A percentile compares a stretch with the other conserved stretches of the same genome.
These are phyloP conservation scores for Citrullus mucosospermus DNA, from an alignment of 306 rosid genomes.

Conservation along the genomic window DNA sequence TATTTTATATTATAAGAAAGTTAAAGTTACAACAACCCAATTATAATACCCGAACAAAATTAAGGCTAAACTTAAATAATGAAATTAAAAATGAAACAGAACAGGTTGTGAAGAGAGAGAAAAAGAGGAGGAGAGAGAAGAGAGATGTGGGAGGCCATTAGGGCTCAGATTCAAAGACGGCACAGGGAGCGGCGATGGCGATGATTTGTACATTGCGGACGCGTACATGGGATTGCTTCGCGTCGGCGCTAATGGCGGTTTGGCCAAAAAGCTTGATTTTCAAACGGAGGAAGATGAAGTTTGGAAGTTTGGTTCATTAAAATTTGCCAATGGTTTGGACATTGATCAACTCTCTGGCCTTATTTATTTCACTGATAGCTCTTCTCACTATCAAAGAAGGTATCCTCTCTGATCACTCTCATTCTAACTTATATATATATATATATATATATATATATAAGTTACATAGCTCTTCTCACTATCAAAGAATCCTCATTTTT, in stretches of 20 bases:
- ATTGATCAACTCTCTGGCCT: constrained; percentile 33
- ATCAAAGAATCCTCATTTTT: neutral
- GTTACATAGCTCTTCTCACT: too few relatives aligned
- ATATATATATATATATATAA: too few relatives aligned
- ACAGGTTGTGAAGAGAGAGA: constrained; percentile 41
- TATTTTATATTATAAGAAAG: neutral
- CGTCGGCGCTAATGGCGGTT: constrained; percentile 45
- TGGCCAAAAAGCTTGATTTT: constrained; percentile 12
- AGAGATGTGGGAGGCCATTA: constrained; percentile 65
- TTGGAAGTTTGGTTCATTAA: constrained; percentile 12
- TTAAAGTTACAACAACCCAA: too few relatives aligned
- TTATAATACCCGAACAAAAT: too few relatives aligned
- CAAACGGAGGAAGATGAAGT: neutral
- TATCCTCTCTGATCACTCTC: neutral
- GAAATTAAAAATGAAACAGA: constrained; percentile 10
- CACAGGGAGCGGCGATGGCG: constrained; percentile 10
- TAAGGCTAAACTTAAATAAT: too few relatives aligned
- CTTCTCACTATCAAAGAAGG: constrained; percentile 53
- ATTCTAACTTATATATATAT: neutral
- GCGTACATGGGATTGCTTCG: constrained; percentile 58
- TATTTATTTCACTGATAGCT: constrained; percentile 55
- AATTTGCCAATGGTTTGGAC: constrained; percentile 46
- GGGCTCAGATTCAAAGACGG: constrained; percentile 35
- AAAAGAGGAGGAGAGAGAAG: constrained; percentile 30
- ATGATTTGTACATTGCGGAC: constrained; percentile 57